Evolutionary conservation across 1,284 basidiomycete species (phyloP).

Genomic region (Peniophora sp.): DNA sequence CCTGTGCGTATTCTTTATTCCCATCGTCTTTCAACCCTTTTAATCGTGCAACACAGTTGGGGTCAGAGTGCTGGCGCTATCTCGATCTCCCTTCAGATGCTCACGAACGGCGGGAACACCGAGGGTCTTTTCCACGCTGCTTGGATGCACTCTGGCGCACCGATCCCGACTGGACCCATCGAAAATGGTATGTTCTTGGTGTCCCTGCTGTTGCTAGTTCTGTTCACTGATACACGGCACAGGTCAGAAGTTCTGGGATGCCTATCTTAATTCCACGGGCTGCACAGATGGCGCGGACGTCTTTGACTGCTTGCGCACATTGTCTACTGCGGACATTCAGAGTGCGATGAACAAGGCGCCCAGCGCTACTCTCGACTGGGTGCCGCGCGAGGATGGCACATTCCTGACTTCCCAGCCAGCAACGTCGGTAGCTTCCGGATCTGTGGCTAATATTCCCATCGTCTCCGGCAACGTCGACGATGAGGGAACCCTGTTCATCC

Average conservation of each 20-base stretch:
- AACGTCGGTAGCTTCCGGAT: constrained; percentile 14
- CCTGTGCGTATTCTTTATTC: constrained; percentile 28
- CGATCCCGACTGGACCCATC: not conserved
- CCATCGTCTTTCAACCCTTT: not conserved
- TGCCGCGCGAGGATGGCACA: constrained; percentile 21
- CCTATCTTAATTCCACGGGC: not conserved
- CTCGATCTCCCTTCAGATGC: constrained; percentile 23
- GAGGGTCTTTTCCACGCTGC: constrained; percentile 26
- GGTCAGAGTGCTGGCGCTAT: constrained; percentile 35
- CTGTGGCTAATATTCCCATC: constrained; percentile 19
- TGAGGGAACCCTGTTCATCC: constrained; percentile 43
- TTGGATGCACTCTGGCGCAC: constrained; percentile 28
- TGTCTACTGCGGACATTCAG: not conserved
- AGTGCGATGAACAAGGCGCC: not conserved
- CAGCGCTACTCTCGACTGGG: constrained; percentile 14
- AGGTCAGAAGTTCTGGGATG: not conserved
- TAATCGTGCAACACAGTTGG: constrained; percentile 26
- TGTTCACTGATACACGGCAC: not conserved
- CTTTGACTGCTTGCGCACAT: not conserved
- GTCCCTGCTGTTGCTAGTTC: not conserved
- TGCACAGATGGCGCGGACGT: not conserved
- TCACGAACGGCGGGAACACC: constrained; percentile 22
- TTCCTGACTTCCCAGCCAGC: constrained; percentile 19
- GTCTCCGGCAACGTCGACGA: constrained; percentile 30
- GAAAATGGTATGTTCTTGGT: not conserved